Percentiles rank a stretch among this genome's conserved stretches.
Conservation (phyloP, 768 basidiomycete genomes). For the Lactifluus hygrophoroides region DNA sequence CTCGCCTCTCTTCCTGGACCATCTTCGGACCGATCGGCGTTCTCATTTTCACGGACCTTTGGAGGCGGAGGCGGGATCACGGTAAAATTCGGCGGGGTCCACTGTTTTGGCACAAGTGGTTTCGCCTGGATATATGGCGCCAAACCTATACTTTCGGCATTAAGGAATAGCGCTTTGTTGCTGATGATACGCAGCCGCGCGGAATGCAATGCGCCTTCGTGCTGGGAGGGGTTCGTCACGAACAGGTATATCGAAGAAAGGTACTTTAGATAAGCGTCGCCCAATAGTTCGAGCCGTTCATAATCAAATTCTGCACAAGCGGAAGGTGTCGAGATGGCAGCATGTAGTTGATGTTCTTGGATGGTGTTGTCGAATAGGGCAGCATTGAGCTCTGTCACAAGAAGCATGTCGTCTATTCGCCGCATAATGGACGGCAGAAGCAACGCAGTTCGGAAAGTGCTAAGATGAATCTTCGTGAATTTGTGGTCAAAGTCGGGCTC, state of each 20-base stretch:
- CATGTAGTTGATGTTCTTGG: slow-evolving; percentile 48
- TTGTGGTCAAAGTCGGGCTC: neutral
- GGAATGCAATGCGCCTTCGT: slow-evolving; percentile 61
- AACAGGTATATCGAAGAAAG: slow-evolving; percentile 67
- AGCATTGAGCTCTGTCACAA: slow-evolving; percentile 73
- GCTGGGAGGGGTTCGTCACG: slow-evolving; percentile 52
- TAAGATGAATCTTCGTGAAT: slow-evolving; percentile 24
- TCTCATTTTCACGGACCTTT: neutral
- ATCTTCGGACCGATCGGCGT: neutral
- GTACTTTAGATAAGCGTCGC: slow-evolving; percentile 81
- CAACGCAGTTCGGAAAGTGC: slow-evolving; percentile 58
- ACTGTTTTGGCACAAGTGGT: slow-evolving; percentile 56
- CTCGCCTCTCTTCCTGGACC: neutral
- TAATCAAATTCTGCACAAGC: slow-evolving; percentile 67
- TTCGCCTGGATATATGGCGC: slow-evolving; percentile 68
- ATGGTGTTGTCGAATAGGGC: slow-evolving; percentile 56
- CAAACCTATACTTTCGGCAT: slow-evolving; percentile 49
- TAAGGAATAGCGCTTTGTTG: slow-evolving; percentile 55
- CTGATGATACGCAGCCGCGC: slow-evolving; percentile 64
- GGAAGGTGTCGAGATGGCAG: slow-evolving; percentile 64
- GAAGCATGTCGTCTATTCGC: slow-evolving; percentile 63
- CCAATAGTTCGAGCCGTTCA: slow-evolving; percentile 77
- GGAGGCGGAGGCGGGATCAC: slow-evolving; percentile 22
- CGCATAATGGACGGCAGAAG: slow-evolving; percentile 68
- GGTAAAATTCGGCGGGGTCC: slow-evolving; percentile 47